Evolutionary conservation across 306 rosid genomes (phyloP), one percentile per base, ranked within the genome.

Genomic region (Coriaria nepalensis): DNA sequence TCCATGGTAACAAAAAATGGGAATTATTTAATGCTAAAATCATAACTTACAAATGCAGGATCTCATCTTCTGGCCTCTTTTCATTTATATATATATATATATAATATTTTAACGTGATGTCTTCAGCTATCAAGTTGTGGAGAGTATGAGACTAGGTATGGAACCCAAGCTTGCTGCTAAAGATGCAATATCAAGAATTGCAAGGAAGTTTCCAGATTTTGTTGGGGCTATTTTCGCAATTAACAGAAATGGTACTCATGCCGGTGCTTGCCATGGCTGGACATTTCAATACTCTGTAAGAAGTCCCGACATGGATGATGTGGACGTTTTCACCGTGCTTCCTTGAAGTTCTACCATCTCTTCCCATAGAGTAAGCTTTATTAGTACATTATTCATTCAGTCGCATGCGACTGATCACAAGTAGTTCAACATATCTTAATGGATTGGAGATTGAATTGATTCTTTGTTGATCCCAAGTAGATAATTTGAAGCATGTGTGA

Each of bases 221-320:
- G 41, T 81, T 13, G 98, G 98, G 40, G 98, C 95, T 14, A 70
- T 81, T 35, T 81, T 90, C 57, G 98, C 98, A 37, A 9, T 90
- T 33, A 67, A 73, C 53, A 77, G 63, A 77, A 69, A 57, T 3
- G 98, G 95, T n/a, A 74, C 45, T 35, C 98, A 90, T 37, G 87
- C 94, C 0, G 95, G 95, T 48, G 87, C 85, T 46, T 81, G 95
- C 73, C 80, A 81, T 62, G 98, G 98, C 53, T 90, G 98, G 98
- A 85, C 81, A 32, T 90, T 90, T 50, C 76, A 65, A 63, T 90
- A 90, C 75, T 79, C 95, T 0, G 92, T 90, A 8, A 77, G 87
- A 67, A 81, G 78, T 68, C 72, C 75, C 9, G 72, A 71, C 14
- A 81, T 84, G 95, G 59, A 68, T 37, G 81, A 75, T 38, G 95